phyloP scores from a whole-genome alignment of 2,329 filamentous ascomycete genomes.

The Aureobasidium sp. region DNA sequence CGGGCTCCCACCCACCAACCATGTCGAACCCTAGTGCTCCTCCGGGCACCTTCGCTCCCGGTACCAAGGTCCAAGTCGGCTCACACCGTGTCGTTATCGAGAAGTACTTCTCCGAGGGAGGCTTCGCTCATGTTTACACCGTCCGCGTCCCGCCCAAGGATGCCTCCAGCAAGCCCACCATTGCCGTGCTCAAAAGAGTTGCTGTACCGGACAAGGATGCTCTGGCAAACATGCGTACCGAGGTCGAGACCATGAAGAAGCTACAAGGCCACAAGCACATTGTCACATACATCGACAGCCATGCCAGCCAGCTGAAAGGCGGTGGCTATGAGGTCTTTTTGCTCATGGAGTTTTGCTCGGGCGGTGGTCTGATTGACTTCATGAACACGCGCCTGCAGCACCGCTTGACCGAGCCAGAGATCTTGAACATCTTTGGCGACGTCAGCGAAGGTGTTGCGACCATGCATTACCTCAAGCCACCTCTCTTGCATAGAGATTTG shows the following conservation, averaged over 20 bases:
- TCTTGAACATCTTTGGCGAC: conserved; percentile 92
- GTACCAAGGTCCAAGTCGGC: conserved; percentile 95
- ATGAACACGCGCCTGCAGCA: conserved; percentile 99
- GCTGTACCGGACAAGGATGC: conserved; percentile 94
- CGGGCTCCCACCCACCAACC: not conserved
- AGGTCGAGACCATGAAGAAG: conserved; percentile 99
- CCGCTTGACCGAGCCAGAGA: conserved; percentile 92
- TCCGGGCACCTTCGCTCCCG: conserved; percentile 77
- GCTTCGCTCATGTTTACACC: conserved; percentile 96
- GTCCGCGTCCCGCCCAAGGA: conserved; percentile 75
- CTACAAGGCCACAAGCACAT: conserved; percentile 94
- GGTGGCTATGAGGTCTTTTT: conserved; percentile 97
- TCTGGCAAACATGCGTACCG: conserved; percentile 90
- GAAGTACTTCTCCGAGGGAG: conserved; percentile 95
- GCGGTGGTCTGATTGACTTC: conserved; percentile 94
- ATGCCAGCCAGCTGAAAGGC: conserved; percentile 86
- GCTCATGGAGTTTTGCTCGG: conserved; percentile 95
- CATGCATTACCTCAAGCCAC: conserved; percentile 97
- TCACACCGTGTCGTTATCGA: conserved; percentile 88
- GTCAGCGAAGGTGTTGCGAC: conserved; percentile 93
- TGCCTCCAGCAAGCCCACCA: conserved; percentile 59
- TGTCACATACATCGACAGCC: conserved; percentile 96
- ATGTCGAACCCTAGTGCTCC: conserved; percentile 27
- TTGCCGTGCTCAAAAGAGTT: conserved; percentile 86
- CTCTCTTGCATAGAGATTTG: conserved; percentile 84